Evolutionary conservation across 1,139 yeast species (phyloP), one percentile per base, ranked within the genome.

Genomic region (Hyphopichia pseudoburtonii): DNA sequence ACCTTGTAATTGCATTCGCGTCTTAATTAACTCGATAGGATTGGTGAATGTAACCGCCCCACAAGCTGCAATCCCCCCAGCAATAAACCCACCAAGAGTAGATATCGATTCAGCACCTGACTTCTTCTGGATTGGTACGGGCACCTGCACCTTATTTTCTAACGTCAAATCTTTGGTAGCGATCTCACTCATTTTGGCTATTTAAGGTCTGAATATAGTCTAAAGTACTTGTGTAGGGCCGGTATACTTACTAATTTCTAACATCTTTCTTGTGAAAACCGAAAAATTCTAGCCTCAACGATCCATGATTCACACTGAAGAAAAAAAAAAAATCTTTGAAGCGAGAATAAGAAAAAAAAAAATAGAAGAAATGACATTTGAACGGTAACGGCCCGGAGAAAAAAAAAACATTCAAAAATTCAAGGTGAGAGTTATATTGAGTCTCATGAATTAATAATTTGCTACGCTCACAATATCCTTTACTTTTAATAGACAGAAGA

Each of bases 1-100:
- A 39, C 98, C 98, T 63, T 92, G 97, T 30, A 92, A 70, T 62
- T 92, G 98, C 95, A 92, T 86, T 62, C 97, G 73, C 3, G 95
- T 92, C 65, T 92, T 92, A 54, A 90, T 88, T 47, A 92, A 72
- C 57, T 92, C 98, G 42, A 92, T 85, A 7, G 98, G 98, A 56
- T 92, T 92, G 9, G 97, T 90, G 60, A 90, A 85, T 0, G 97
- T 92, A 27, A 92, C 98, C 0, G 98, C 97, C 37, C 95, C 95
- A 66, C 97, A 90, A 3, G 97, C 97, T 1, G 98, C 98, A 9
- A 88, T 48, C 5, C 96, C 96, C 4, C 97, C 98, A 11, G 97
- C 97, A 5, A 83, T 56, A 52, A 90, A 89, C 3, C 97, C 95
- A 18, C 96, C 96, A 8, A 76, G 50, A 1, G 84, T 72, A 24